These are phyloP conservation scores for Fonsecaea pedrosoi DNA, from an alignment of 2,329 filamentous ascomycete species.

Conservation along the genomic window DNA sequence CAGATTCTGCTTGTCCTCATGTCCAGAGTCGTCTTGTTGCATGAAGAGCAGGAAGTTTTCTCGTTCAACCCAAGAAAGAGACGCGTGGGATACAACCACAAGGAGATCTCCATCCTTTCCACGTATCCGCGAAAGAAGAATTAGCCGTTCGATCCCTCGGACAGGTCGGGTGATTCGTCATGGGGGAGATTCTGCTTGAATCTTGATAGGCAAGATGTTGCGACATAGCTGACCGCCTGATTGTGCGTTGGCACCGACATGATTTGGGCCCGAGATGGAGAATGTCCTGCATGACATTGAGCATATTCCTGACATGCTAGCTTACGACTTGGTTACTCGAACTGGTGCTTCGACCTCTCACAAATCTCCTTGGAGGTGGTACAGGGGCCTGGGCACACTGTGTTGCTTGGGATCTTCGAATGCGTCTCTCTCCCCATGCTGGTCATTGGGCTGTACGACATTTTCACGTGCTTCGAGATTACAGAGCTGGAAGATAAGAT, in stretches of 20 bases:
- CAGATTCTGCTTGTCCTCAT: neutral
- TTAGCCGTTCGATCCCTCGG: constrained; percentile 13
- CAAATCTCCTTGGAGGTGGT: neutral
- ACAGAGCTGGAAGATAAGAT: neutral
- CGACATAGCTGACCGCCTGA: neutral
- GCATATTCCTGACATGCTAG: neutral
- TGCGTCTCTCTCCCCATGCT: neutral
- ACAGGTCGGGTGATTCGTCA: constrained; percentile 11
- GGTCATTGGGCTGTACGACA: neutral
- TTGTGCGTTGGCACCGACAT: neutral
- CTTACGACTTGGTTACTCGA: neutral
- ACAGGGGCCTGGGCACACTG: neutral
- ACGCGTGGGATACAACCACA: neutral
- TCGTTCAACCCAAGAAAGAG: neutral
- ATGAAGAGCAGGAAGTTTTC: neutral
- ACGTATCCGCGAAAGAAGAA: constrained; percentile 10
- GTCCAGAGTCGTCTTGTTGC: neutral
- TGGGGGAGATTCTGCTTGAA: neutral
- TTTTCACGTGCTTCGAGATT: neutral
- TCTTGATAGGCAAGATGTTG: constrained; percentile 2
- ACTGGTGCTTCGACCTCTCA: neutral
- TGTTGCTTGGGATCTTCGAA: neutral
- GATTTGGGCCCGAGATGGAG: neutral
- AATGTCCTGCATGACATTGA: neutral
- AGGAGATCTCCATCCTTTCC: constrained; percentile 3